Conservation (phyloP, 345 rosid species). For the Hirschfeldia incana region DNA sequence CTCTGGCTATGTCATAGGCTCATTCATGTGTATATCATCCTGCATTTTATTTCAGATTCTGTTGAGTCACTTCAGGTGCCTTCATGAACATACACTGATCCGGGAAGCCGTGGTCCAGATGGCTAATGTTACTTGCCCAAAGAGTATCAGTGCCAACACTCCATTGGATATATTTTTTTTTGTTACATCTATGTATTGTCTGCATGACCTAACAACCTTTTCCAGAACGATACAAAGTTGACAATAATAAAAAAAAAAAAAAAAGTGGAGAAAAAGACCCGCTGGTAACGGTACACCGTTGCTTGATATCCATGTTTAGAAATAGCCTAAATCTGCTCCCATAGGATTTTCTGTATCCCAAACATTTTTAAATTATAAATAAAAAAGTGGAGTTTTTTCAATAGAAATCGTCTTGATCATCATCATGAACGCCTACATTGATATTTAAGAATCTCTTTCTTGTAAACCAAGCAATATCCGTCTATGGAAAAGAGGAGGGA, state of each 20-base stretch:
- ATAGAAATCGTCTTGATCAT: constrained; percentile 15
- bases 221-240: constrained; percentile 6
- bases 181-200: neutral
- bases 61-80: neutral
- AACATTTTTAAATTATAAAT: constrained; percentile 18
- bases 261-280: neutral
- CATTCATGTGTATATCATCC: neutral
- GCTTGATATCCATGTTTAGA: constrained; percentile 31
- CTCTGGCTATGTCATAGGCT: neutral
- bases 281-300: constrained; percentile 18
- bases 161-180: neutral
- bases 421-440: constrained; percentile 25
- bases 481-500: constrained; percentile 37
- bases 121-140: neutral
- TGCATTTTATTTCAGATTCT: neutral
- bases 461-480: constrained; percentile 15
- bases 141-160: neutral
- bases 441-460: constrained; percentile 27
- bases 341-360: neutral
- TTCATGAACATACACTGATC: neutral
- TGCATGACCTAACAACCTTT: constrained; percentile 14
- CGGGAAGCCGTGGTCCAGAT: neutral
- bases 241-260: neutral
- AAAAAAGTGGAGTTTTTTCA: constrained; percentile 7
- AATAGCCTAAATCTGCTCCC: constrained; percentile 21